Evolutionary conservation across 371 early-diverging fungal species (phyloP).

Genomic region (Hamiltosporidium tvaerminnensis): DNA sequence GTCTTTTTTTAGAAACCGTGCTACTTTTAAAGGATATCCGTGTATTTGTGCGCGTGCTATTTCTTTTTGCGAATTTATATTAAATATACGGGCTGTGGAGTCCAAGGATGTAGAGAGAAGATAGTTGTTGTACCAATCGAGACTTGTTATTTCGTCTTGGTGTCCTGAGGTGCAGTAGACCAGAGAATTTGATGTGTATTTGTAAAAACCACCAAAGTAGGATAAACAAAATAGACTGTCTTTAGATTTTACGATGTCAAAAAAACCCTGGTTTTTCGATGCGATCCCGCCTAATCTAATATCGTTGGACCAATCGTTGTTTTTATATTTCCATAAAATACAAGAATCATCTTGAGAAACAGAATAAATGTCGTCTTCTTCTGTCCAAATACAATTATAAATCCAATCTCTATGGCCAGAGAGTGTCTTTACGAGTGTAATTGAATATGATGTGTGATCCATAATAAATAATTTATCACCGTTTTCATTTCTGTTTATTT

Average conservation of each 20-base stretch:
- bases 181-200: constrained; percentile 4
- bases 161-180: constrained; percentile 31
- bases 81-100: constrained; percentile 34
- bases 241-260: constrained; percentile 8
- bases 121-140: constrained; percentile 11
- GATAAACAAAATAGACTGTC: constrained; percentile 18
- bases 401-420: constrained; percentile 41
- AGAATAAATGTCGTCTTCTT: constrained; percentile 10
- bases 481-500: neutral
- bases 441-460: no score
- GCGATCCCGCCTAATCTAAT: neutral
- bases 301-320: constrained; percentile 5
- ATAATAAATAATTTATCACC: no score
- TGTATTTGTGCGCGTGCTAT: constrained; percentile 28
- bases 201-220: constrained; percentile 31
- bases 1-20: constrained; percentile 13
- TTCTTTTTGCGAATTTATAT: constrained; percentile 22
- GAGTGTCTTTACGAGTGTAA: constrained; percentile 25
- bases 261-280: constrained; percentile 17
- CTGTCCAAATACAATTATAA: constrained; percentile 17
- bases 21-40: constrained; percentile 25
- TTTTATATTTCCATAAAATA: constrained; percentile 21
- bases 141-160: constrained; percentile 17
- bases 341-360: constrained; percentile 28
- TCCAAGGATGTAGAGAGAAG: constrained; percentile 29